These are phyloP conservation scores for Microcyclosporella mali DNA, from an alignment of 2,329 filamentous ascomycete species.

Conservation along the genomic window DNA sequence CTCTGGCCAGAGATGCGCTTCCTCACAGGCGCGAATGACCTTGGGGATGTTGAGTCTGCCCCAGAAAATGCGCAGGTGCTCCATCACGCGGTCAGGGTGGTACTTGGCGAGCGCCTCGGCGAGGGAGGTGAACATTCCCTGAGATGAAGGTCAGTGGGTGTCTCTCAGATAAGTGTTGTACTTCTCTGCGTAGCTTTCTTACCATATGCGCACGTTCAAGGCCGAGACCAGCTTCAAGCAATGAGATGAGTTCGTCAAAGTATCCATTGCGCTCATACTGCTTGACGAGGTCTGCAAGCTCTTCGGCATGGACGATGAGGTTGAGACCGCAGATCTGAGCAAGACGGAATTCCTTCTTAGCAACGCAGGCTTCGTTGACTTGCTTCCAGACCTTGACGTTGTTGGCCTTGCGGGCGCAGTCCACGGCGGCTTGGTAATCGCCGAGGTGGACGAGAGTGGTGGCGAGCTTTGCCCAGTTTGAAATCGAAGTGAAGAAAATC, in stretches of 20 bases:
- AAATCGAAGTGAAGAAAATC: conserved; percentile 97
- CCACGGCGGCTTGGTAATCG: conserved; percentile 95
- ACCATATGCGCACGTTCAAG: conserved; percentile 71
- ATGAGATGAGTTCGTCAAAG: conserved; percentile 93
- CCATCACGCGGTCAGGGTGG: conserved; percentile 92
- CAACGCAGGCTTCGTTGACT: conserved; percentile 91
- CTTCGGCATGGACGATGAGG: conserved; percentile 94
- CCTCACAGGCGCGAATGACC: conserved; percentile 88
- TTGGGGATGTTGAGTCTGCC: conserved; percentile 93
- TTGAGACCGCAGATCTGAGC: conserved; percentile 98
- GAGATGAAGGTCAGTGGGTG: too few species aligned
- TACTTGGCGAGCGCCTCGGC: conserved; percentile 92
- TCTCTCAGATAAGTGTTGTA: too few species aligned
- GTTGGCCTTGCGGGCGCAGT: conserved; percentile 97
- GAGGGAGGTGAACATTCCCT: conserved; percentile 92
- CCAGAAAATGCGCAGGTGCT: conserved; percentile 99
- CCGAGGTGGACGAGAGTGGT: conserved; percentile 95
- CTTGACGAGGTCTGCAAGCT: conserved; percentile 84
- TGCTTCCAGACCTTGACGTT: conserved; percentile 99
- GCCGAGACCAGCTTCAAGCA: conserved; percentile 91
- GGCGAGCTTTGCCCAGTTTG: conserved; percentile 98
- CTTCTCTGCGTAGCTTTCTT: not conserved
- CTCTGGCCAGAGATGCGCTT: conserved; percentile 94
- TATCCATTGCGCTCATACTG: conserved; percentile 96
- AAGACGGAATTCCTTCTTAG: conserved; percentile 97